These are phyloP conservation scores for Yamadazyma tumulicola DNA, from an alignment of 805 yeast species.

Conservation along the genomic window DNA sequence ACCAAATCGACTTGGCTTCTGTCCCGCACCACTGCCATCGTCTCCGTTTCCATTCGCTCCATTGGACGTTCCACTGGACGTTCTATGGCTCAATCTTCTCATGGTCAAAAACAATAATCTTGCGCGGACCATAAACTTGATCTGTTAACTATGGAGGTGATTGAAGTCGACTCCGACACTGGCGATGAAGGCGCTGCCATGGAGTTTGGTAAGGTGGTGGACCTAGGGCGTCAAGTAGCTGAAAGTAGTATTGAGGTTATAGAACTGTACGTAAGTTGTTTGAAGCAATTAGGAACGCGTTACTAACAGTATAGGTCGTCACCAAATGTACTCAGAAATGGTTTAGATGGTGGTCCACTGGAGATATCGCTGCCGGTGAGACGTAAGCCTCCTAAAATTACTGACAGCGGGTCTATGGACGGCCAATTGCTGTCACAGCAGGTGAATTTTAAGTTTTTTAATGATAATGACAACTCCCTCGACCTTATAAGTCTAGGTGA, in stretches of 20 bases:
- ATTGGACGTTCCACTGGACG: constrained; percentile 3
- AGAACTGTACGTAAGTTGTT: constrained; percentile 2
- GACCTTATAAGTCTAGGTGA: no score
- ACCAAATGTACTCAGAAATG: no score
- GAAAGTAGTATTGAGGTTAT: not conserved
- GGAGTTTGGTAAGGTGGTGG: constrained; percentile 2
- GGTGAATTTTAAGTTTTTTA: no score
- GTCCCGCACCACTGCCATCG: not conserved
- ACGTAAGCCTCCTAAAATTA: no score
- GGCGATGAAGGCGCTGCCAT: not conserved
- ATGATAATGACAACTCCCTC: no score
- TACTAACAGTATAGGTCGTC: no score
- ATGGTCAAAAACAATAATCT: not conserved
- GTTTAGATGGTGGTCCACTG: no score
- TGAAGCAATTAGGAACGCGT: no score
- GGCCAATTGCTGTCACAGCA: no score
- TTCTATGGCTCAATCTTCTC: constrained; percentile 7
- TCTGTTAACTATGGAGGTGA: constrained; percentile 5
- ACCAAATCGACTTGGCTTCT: not conserved
- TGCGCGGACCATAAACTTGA: not conserved
- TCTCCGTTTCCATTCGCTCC: constrained; percentile 2
- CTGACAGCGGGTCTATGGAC: no score
- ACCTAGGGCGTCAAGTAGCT: constrained; percentile 1
- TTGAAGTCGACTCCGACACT: constrained; percentile 3
- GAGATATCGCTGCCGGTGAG: no score